Base-by-base conservation (phyloP, 805 yeast genomes). In the Kodamaea fukazawae region DNA sequence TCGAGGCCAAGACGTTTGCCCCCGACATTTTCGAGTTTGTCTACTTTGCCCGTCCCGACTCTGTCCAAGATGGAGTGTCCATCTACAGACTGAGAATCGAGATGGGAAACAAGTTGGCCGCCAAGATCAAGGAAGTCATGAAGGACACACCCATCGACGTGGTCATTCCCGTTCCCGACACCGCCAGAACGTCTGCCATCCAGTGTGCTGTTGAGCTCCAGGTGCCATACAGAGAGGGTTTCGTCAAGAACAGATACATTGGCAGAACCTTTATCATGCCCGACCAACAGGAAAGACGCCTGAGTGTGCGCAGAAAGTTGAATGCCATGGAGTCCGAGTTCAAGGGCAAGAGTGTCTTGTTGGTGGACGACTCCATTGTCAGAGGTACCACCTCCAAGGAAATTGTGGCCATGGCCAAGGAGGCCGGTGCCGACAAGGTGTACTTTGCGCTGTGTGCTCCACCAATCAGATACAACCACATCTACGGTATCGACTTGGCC, bases 211-310 rank as follows among this genome's bases (percentile, higher is more conserved):
- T 85, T 27, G 71, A 80, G 34, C 72, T 93, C 47, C 76, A 79
- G 34, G 59, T 88, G 13, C 95, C 96, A 13, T 93, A 88, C 67
- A 79, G 99, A 58, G 99, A 93, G 67, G 99, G 97, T 17, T 93
- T 93, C 59, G 95, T 93, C 47, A 93, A 93, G 64, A 93, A 93
- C 70, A 77, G 97, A 54, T 93, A 93, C 58, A 95, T 93, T 44
- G 99, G 99, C 23, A 81, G 99, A 65, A 93, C 99, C 1, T 93
- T 93, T 59, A 93, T 93, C 56, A 93, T 93, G 99, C 98, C 99
- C 11, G 90, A 88, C 68, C 99, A 93, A 71, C 79, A 81, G 60
- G 95, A 90, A 65, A 80, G 99, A 63, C 81, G 90, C 37, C 87
- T 96, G 2, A 83, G 95, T 16, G 99, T 93, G 12, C 79, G 99